A percentile compares a stretch with the other conserved stretches of the same genome.
Conservation (phyloP, 352 stramenopile genomes). For the Phytophthora multivora region DNA sequence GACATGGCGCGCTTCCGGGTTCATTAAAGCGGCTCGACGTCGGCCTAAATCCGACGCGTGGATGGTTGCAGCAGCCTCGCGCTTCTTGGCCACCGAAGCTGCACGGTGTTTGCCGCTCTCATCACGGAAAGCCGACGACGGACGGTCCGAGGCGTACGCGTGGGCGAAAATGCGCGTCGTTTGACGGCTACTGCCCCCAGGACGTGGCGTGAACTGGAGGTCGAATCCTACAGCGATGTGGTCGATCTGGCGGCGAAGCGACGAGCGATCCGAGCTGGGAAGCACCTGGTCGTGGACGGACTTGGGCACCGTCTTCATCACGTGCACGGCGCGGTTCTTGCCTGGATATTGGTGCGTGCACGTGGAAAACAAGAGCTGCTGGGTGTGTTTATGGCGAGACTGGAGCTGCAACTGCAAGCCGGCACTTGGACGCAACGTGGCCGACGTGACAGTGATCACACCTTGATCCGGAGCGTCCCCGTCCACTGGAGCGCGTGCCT, state of each 20-base stretch:
- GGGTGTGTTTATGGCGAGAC: slow-evolving; percentile 43
- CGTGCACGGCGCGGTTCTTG: slow-evolving; percentile 51
- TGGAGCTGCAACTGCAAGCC: slow-evolving; percentile 34
- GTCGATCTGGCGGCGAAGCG: slow-evolving; percentile 51
- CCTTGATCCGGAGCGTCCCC: slow-evolving; percentile 23
- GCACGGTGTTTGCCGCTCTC: slow-evolving; percentile 27
- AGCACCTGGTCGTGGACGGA: slow-evolving; percentile 58
- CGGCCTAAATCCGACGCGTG: slow-evolving; percentile 36
- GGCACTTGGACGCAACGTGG: slow-evolving; percentile 37
- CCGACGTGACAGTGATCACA: slow-evolving; percentile 42
- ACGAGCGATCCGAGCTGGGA: slow-evolving; percentile 37
- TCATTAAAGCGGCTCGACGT: slow-evolving; percentile 49
- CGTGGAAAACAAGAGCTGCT: slow-evolving; percentile 57
- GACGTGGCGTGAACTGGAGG: slow-evolving; percentile 36
- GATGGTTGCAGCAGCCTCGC: slow-evolving; percentile 22
- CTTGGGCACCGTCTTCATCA: slow-evolving; percentile 64
- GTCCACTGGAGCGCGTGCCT: slow-evolving; percentile 16
- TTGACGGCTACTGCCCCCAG: slow-evolving; percentile 37
- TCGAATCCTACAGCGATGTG: slow-evolving; percentile 63
- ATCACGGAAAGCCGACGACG: slow-evolving; percentile 36
- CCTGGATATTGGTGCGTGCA: slow-evolving; percentile 51
- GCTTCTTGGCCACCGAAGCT: slow-evolving; percentile 18
- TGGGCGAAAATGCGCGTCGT: slow-evolving; percentile 53
- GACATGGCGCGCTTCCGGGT: slow-evolving; percentile 50
- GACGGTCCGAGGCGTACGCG: slow-evolving; percentile 49